Evolutionary conservation across 2,329 filamentous ascomycete species (phyloP).

Genomic region (Sclerotinia borealis): DNA sequence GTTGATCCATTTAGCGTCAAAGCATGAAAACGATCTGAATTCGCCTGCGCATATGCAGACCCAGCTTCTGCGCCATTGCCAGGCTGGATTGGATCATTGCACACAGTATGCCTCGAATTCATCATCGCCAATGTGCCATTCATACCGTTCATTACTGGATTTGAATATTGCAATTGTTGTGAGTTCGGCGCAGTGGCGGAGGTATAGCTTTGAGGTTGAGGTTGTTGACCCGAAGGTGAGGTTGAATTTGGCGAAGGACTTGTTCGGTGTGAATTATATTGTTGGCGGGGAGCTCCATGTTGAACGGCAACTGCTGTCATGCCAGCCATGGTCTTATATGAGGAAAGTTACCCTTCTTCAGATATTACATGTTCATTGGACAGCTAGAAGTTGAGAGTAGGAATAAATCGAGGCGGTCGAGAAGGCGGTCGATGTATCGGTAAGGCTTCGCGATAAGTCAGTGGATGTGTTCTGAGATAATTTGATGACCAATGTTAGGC

Average conservation of each 20-base stretch:
- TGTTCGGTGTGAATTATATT: conserved; percentile 28
- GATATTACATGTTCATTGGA: conserved; percentile 20
- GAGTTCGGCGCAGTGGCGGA: conserved; percentile 20
- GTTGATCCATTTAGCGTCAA: background rate
- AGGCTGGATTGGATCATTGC: conserved; percentile 24
- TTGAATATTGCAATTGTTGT: background rate
- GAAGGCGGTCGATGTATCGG: conserved; percentile 10
- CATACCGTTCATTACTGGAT: conserved; percentile 2
- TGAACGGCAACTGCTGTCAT: conserved; percentile 34
- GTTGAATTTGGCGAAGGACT: conserved; percentile 24
- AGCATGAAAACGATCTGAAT: conserved; percentile 2
- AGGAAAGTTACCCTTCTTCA: conserved; percentile 24
- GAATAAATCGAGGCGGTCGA: background rate
- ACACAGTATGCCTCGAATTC: conserved; percentile 22
- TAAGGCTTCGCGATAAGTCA: background rate
- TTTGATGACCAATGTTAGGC: conserved; percentile 2
- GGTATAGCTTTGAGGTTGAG: conserved; percentile 27
- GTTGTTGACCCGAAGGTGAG: conserved; percentile 22
- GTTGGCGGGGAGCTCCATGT: conserved; percentile 25
- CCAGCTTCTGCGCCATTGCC: conserved; percentile 4
- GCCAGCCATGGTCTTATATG: conserved; percentile 31
- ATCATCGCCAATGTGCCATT: conserved; percentile 22
- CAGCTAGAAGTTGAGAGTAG: background rate
- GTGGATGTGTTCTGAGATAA: background rate
- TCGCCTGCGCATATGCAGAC: background rate